Conservation (phyloP, 257 asterid species). For the Forsythia viridissima region DNA sequence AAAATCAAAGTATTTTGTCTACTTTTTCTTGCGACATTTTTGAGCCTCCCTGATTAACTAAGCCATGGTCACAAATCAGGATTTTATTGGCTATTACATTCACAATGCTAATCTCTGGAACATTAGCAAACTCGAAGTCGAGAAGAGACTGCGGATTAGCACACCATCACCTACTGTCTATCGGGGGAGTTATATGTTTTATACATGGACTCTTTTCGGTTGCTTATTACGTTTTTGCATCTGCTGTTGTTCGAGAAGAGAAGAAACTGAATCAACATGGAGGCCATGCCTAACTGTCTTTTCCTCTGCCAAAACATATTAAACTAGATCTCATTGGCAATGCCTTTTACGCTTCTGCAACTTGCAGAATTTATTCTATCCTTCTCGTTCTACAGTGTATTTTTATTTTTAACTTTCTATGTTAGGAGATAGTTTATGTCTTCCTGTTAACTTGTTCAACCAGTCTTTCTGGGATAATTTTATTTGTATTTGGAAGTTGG, state of each 20-base stretch:
- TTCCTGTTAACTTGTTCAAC: background rate
- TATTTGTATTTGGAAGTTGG: too few relatives aligned
- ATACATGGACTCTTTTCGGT: slow-evolving; percentile 63
- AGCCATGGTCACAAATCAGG: slow-evolving; percentile 29
- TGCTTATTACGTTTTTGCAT: slow-evolving; percentile 51
- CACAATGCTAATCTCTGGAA: slow-evolving; percentile 53
- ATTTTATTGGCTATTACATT: slow-evolving; percentile 50
- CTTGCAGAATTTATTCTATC: too few relatives aligned
- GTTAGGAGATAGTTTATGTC: too few relatives aligned
- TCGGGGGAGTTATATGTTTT: slow-evolving; percentile 68
- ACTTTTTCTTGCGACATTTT: too few relatives aligned
- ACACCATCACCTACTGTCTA: slow-evolving; percentile 48
- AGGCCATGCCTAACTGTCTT: slow-evolving; percentile 21
- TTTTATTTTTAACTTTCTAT: background rate
- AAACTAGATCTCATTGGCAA: too few relatives aligned
- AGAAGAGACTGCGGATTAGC: slow-evolving; percentile 57
- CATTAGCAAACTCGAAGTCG: slow-evolving; percentile 46
- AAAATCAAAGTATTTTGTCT: too few relatives aligned
- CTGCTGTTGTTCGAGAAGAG: slow-evolving; percentile 52
- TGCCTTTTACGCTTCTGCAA: too few relatives aligned
- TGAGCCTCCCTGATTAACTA: background rate
- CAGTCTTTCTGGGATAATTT: too few relatives aligned
- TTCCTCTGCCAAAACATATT: background rate
- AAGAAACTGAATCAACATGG: slow-evolving; percentile 30
- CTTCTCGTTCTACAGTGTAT: background rate